A percentile compares a stretch with the other conserved stretches of the same genome.
These are phyloP conservation scores for Cercophora newfieldiana DNA, from an alignment of 495 filamentous ascomycete species.

Conservation along the genomic window DNA sequence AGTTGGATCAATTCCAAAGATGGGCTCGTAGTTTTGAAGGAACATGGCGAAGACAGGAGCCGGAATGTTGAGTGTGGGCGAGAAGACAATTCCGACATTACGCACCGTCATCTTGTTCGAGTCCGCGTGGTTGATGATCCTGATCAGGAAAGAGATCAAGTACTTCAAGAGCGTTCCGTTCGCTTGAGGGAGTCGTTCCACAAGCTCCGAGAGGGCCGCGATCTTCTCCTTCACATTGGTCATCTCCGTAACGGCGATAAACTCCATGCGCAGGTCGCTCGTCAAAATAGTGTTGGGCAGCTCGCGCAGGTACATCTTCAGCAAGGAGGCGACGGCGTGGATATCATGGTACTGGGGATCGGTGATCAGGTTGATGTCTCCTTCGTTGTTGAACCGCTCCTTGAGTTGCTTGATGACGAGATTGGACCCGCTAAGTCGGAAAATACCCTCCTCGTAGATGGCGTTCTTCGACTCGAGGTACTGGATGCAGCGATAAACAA, in stretches of 20 bases:
- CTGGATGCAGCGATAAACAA: conserved; percentile 94
- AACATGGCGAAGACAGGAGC: conserved; percentile 93
- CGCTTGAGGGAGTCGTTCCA: conserved; percentile 75
- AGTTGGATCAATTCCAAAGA: conserved; percentile 73
- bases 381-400: conserved; percentile 90
- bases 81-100: conserved; percentile 97
- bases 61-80: conserved; percentile 96
- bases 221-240: conserved; percentile 76
- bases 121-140: conserved; percentile 84
- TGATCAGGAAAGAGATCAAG: conserved; percentile 80
- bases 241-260: conserved; percentile 81
- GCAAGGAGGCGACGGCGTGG: conserved; percentile 89
- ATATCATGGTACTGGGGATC: conserved; percentile 91
- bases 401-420: conserved; percentile 87
- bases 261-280: conserved; percentile 84
- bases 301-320: conserved; percentile 93
- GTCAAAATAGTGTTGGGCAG: conserved; percentile 89
- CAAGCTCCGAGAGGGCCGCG: conserved; percentile 77
- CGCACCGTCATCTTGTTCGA: conserved; percentile 98
- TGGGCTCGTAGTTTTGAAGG: conserved; percentile 81
- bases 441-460: conserved; percentile 88
- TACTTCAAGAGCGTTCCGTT: conserved; percentile 81
- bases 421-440: conserved; percentile 92
- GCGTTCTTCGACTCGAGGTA: conserved; percentile 86
- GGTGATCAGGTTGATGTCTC: conserved; percentile 83